phyloP scores from a whole-genome alignment of 306 rosid genomes.

The Medicago lupulina region DNA sequence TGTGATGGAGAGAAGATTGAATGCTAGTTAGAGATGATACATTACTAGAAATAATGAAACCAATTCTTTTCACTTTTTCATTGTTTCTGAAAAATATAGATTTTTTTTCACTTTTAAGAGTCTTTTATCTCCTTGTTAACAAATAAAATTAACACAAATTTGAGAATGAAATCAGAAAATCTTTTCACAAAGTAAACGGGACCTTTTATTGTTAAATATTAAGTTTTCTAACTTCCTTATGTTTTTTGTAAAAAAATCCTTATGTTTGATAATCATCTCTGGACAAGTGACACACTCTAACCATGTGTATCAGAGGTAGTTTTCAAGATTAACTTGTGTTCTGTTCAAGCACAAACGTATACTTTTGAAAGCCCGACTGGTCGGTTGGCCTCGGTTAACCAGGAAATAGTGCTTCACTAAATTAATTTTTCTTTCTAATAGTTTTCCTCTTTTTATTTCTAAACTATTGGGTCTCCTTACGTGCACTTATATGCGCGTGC shows the following conservation, averaged over 20 bases:
- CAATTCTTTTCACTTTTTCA: too few species aligned
- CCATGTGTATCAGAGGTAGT: not conserved
- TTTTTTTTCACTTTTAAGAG: too few species aligned
- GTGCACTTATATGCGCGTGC: not conserved
- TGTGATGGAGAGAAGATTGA: too few species aligned
- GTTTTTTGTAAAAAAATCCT: not conserved
- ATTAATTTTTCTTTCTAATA: conserved; percentile 3
- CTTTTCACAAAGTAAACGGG: too few species aligned
- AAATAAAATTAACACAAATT: too few species aligned
- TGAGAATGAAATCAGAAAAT: too few species aligned
- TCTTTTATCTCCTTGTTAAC: too few species aligned
- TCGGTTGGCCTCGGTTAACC: not conserved
- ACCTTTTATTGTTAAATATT: not conserved
- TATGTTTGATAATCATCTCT: conserved; percentile 4
- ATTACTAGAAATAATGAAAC: too few species aligned
- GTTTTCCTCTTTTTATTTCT: conserved; percentile 23
- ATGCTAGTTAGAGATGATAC: too few species aligned
- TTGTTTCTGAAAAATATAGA: too few species aligned
- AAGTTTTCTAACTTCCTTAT: conserved; percentile 31
- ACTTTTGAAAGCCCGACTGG: conserved; percentile 26
- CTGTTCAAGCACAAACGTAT: not conserved
- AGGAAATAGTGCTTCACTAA: conserved; percentile 15
- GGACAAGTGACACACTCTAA: not conserved
- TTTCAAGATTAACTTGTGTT: conserved; percentile 23
- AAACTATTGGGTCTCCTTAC: not conserved